Percentiles rank a stretch among this genome's conserved stretches.
Evolutionary conservation across 2,329 filamentous ascomycete genomes (phyloP).

Genomic region (Arthrocladium fulminans): DNA sequence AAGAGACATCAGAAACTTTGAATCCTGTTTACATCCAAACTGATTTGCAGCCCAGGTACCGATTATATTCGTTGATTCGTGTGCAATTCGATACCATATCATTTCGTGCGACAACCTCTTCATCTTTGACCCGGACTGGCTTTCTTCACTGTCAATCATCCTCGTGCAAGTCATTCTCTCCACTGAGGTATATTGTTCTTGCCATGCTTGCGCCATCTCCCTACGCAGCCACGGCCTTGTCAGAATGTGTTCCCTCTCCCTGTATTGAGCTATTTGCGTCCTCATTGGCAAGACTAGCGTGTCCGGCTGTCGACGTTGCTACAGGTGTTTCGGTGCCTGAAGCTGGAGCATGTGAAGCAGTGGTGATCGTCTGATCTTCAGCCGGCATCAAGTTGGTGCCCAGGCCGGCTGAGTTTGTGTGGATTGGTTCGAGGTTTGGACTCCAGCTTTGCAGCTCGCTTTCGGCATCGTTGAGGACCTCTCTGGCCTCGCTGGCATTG

Average conservation of each 20-base stretch:
- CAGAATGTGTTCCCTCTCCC: slow-evolving; percentile 17
- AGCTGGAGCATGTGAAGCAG: slow-evolving; percentile 9
- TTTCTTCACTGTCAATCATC: background rate
- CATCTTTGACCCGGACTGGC: too few species aligned
- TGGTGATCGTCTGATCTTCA: slow-evolving; percentile 15
- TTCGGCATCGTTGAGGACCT: slow-evolving; percentile 87
- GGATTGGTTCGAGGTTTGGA: slow-evolving; percentile 47
- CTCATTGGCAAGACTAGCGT: background rate
- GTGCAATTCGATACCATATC: too few species aligned
- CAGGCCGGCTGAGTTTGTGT: slow-evolving; percentile 40
- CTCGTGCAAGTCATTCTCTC: background rate
- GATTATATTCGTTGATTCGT: too few species aligned
- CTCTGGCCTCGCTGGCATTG: slow-evolving; percentile 58
- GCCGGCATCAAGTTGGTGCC: slow-evolving; percentile 34
- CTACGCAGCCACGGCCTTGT: slow-evolving; percentile 20
- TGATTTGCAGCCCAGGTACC: too few species aligned
- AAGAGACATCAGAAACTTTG: too few species aligned
- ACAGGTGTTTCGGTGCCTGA: background rate
- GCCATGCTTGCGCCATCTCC: slow-evolving; percentile 2
- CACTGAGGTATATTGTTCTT: slow-evolving; percentile 2
- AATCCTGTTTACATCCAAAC: too few species aligned
- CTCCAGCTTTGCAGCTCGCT: slow-evolving; percentile 74
- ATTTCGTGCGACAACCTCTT: too few species aligned
- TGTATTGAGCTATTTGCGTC: slow-evolving; percentile 6
- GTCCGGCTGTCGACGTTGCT: background rate